Percentiles rank a stretch among this genome's conserved stretches.
These are phyloP conservation scores for Epichloe baconii DNA, from an alignment of 2,329 filamentous ascomycete genomes.

Conservation along the genomic window DNA sequence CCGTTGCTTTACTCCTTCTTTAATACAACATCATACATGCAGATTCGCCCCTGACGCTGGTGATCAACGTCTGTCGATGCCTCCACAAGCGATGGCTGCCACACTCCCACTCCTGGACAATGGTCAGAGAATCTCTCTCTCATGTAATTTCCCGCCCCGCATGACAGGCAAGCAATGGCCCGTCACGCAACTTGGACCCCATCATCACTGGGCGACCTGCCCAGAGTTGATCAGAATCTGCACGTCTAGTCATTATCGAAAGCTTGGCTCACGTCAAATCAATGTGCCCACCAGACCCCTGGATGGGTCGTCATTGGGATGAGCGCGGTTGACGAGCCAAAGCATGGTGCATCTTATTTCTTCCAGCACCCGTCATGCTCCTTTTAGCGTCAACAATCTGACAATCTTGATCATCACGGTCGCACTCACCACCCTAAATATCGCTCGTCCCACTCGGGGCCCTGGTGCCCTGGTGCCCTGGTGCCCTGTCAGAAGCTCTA, in stretches of 20 bases:
- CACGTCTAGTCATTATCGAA: not conserved
- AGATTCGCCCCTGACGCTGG: not conserved
- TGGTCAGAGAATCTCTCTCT: too few species aligned
- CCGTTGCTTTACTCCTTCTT: too few species aligned
- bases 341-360: conserved; percentile 1
- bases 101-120: not conserved
- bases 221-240: not conserved
- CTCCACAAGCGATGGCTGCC: not conserved
- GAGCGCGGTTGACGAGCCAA: not conserved
- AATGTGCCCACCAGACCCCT: not conserved
- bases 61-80: not conserved
- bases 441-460: conserved; percentile 2
- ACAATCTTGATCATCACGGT: conserved; percentile 3
- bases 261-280: not conserved
- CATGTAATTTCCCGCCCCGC: too few species aligned
- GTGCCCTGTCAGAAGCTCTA: conserved; percentile 5
- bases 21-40: too few species aligned
- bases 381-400: conserved; percentile 6
- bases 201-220: not conserved
- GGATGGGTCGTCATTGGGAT: not conserved
- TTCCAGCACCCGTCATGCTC: conserved; percentile 1
- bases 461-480: not conserved
- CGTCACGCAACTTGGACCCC: not conserved
- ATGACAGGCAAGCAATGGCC: not conserved
- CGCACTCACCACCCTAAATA: not conserved